A percentile compares a stretch with the other conserved stretches of the same genome.
Evolutionary conservation across 1,284 basidiomycete genomes (phyloP).

Genomic region (Takashimella tepidaria): DNA sequence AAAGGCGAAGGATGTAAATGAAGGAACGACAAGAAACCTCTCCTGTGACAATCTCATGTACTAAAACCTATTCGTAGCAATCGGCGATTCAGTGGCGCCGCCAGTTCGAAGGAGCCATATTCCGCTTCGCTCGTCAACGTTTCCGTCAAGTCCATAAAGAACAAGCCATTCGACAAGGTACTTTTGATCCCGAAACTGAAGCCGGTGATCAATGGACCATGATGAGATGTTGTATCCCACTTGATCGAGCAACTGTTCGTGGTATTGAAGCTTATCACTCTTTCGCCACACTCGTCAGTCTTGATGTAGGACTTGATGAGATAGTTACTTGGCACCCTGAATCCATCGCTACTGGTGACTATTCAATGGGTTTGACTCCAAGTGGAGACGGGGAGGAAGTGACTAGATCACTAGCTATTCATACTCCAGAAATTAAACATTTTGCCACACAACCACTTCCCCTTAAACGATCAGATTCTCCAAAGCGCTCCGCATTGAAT

Average conservation of each 20-base stretch:
- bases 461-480: too few species aligned
- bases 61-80: constrained; percentile 29
- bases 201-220: constrained; percentile 49
- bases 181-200: constrained; percentile 7
- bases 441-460: too few species aligned
- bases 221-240: constrained; percentile 56
- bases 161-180: not conserved
- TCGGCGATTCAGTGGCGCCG: constrained; percentile 59
- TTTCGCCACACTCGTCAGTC: constrained; percentile 42
- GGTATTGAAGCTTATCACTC: constrained; percentile 43
- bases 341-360: constrained; percentile 15
- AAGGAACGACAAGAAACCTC: too few species aligned
- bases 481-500: too few species aligned
- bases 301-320: constrained; percentile 27
- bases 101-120: constrained; percentile 52
- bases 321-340: constrained; percentile 14
- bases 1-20: too few species aligned
- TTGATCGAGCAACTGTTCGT: constrained; percentile 50
- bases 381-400: too few species aligned
- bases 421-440: too few species aligned
- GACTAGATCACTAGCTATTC: too few species aligned
- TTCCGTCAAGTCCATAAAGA: constrained; percentile 13
- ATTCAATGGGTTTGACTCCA: not conserved
- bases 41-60: too few species aligned
- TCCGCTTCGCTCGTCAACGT: constrained; percentile 34